phyloP scores from a whole-genome alignment of 2,329 filamentous ascomycete genomes.

The Neocatenulostroma microsporum region DNA sequence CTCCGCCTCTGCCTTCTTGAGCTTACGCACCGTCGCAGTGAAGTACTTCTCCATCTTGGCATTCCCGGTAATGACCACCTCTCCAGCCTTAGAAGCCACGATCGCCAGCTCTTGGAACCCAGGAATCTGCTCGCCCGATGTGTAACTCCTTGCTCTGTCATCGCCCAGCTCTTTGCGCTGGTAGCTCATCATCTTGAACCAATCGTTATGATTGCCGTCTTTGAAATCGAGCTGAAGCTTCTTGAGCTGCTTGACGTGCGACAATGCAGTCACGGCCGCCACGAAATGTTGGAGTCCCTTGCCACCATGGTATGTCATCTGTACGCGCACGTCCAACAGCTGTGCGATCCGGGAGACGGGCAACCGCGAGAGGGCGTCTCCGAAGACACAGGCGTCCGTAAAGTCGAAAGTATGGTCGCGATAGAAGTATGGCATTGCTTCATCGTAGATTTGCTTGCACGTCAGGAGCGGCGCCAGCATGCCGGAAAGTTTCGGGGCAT shows the following conservation, averaged over 20 bases:
- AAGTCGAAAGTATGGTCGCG: conserved; percentile 10
- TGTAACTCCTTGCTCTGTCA: not conserved
- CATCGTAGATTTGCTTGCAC: conserved; percentile 11
- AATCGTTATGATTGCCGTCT: not conserved
- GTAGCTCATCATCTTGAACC: not conserved
- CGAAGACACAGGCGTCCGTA: not conserved
- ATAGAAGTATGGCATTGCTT: conserved; percentile 14
- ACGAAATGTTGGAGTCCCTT: not conserved
- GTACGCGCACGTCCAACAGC: not conserved
- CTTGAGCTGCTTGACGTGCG: not conserved
- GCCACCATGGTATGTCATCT: not conserved
- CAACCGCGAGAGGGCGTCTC: not conserved
- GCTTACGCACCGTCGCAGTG: not conserved
- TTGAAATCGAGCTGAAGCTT: not conserved
- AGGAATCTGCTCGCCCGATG: conserved; percentile 1
- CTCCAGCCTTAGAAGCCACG: not conserved
- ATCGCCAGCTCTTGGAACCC: conserved; percentile 1
- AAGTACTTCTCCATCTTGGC: not conserved
- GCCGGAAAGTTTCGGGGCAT: not conserved
- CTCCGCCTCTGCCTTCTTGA: too few species aligned
- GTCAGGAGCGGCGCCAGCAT: conserved; percentile 9
- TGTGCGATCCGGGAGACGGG: not conserved
- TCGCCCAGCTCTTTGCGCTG: not conserved
- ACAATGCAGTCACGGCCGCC: not conserved
- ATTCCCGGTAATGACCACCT: not conserved